These are phyloP conservation scores for Xylaria sp. DNA, from an alignment of 2,329 filamentous ascomycete genomes.

Conservation along the genomic window DNA sequence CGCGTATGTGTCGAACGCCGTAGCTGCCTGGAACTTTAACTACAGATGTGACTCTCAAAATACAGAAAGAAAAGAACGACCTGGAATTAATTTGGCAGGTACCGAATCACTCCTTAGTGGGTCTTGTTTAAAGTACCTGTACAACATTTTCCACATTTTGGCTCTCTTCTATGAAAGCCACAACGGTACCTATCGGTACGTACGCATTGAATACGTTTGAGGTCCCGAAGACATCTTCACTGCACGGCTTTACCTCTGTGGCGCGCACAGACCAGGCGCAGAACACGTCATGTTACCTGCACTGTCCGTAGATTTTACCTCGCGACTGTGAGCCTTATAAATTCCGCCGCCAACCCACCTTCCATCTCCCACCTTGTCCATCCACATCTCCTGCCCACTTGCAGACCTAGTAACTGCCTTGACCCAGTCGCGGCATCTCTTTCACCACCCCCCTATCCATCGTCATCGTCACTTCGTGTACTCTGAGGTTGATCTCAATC, in stretches of 20 bases:
- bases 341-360: neutral
- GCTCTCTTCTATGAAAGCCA: neutral
- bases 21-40: too few relatives aligned
- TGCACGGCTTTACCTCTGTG: neutral
- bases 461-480: neutral
- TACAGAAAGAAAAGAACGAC: too few relatives aligned
- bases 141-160: neutral
- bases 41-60: too few relatives aligned
- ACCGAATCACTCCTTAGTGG: too few relatives aligned
- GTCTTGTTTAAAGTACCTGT: neutral
- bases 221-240: neutral
- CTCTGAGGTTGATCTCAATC: neutral
- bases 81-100: too few relatives aligned
- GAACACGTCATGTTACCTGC: neutral
- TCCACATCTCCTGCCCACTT: neutral
- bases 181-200: neutral
- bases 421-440: neutral
- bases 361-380: neutral
- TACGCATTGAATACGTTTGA: neutral
- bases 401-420: neutral
- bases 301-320: neutral
- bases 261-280: neutral
- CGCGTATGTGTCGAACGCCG: too few relatives aligned
- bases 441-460: neutral
- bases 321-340: neutral